Evolutionary conservation across 305 asterid species (phyloP).

Genomic region (Fraxinus angustifolia): DNA sequence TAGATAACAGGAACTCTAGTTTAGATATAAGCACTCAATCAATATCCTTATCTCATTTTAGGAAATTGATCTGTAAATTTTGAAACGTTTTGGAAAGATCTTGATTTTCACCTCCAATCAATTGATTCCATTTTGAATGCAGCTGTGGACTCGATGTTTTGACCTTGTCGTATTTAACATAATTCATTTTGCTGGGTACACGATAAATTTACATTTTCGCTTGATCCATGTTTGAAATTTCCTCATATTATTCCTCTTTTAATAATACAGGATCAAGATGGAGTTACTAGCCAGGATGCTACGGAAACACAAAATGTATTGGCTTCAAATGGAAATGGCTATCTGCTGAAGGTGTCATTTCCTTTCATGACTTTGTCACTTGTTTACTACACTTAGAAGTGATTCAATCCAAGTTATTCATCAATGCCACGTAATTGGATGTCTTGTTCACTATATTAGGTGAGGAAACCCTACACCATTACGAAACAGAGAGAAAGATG

Average conservation of each 20-base stretch:
- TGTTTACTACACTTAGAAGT: neutral
- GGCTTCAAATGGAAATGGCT: constrained; percentile 32
- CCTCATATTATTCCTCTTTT: neutral
- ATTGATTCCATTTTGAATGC: neutral
- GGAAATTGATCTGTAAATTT: neutral
- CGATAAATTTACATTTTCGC: neutral
- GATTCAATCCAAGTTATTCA: constrained; percentile 12
- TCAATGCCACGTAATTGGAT: constrained; percentile 27
- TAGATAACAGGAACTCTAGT: neutral
- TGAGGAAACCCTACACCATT: constrained; percentile 80
- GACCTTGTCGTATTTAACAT: neutral
- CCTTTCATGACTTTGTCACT: constrained; percentile 10
- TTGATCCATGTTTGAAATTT: neutral
- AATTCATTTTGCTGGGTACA: no score
- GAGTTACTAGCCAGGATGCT: constrained; percentile 33
- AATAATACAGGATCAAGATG: constrained; percentile 42
- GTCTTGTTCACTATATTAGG: constrained; percentile 37
- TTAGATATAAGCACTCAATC: neutral
- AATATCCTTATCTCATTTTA: neutral
- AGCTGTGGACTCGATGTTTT: neutral
- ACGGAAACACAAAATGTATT: constrained; percentile 30
- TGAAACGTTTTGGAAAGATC: neutral
- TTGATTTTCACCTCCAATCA: neutral
- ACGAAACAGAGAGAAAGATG: constrained; percentile 80
- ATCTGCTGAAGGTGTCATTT: constrained; percentile 52